Conservation (phyloP, 805 yeast species). For the Lachancea cidri region DNA sequence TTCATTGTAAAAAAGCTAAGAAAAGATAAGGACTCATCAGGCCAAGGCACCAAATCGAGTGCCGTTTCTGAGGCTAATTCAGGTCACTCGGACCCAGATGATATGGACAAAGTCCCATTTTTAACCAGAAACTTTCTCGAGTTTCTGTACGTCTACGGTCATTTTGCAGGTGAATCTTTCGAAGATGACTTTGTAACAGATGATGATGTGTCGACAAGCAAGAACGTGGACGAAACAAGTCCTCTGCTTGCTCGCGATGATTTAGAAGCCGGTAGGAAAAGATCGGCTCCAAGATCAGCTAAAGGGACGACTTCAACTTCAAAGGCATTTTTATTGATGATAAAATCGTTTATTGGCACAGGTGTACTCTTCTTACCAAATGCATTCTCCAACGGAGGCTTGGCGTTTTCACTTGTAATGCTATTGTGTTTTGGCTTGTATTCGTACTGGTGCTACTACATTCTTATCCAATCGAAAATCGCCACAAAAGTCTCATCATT, state of each 20-base stretch:
- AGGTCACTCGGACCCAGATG: slow-evolving; percentile 13
- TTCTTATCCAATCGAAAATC: slow-evolving; percentile 53
- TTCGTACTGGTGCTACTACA: slow-evolving; percentile 75
- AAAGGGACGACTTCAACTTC: slow-evolving; percentile 66
- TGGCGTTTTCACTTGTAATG: slow-evolving; percentile 49
- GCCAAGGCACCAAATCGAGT: not conserved
- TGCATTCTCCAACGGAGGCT: slow-evolving; percentile 70
- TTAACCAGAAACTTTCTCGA: slow-evolving; percentile 71
- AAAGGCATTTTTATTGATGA: slow-evolving; percentile 64
- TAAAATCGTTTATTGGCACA: slow-evolving; percentile 75
- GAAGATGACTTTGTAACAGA: slow-evolving; percentile 54
- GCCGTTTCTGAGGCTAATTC: slow-evolving; percentile 14
- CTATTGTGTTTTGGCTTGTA: slow-evolving; percentile 58
- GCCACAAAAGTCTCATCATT: slow-evolving; percentile 65
- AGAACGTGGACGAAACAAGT: slow-evolving; percentile 20
- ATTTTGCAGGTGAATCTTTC: slow-evolving; percentile 79
- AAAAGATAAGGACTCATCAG: slow-evolving; percentile 11
- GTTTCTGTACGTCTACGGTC: slow-evolving; percentile 74
- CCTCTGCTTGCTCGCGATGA: slow-evolving; percentile 21
- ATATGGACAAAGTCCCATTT: slow-evolving; percentile 38
- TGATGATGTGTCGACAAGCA: slow-evolving; percentile 38
- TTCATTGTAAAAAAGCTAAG: slow-evolving; percentile 43
- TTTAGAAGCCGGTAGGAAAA: slow-evolving; percentile 10
- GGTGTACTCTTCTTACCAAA: slow-evolving; percentile 68
- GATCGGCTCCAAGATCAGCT: slow-evolving; percentile 26